Conservation (phyloP, 352 stramenopile genomes). For the Globisporangium abappressorium region DNA sequence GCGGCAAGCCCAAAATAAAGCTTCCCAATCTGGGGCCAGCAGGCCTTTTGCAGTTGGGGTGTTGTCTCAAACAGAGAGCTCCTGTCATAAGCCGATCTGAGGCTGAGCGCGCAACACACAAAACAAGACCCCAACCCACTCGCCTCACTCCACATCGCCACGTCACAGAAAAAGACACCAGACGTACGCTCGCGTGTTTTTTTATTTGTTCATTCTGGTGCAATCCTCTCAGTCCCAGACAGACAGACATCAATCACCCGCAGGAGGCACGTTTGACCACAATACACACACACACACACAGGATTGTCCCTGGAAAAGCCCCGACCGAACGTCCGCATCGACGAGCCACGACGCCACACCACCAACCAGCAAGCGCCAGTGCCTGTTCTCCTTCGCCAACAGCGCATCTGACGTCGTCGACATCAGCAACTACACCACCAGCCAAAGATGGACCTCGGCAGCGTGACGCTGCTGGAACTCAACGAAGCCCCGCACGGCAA, state of each 20-base stretch:
- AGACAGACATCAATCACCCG: background rate
- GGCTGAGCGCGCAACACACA: background rate
- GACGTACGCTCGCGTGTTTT: background rate
- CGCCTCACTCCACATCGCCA: background rate
- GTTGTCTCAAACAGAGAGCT: background rate
- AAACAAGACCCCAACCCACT: background rate
- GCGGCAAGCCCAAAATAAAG: background rate
- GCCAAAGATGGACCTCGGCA: conserved; percentile 42
- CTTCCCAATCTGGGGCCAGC: background rate
- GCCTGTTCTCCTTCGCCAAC: background rate
- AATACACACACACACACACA: background rate
- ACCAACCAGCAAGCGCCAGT: background rate
- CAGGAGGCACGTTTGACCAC: background rate
- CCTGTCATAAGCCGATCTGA: background rate
- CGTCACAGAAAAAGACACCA: background rate
- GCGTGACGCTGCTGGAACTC: conserved; percentile 65
- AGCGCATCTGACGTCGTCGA: background rate
- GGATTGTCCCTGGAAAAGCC: background rate
- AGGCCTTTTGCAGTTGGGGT: background rate
- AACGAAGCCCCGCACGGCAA: conserved; percentile 42
- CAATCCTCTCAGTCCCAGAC: background rate
- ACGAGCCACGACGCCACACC: conserved; percentile 1
- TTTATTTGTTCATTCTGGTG: background rate
- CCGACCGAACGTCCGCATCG: background rate
- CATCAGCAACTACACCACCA: conserved; percentile 1